Conservation (phyloP, 75 land plant genomes). For the Selaginella moellendorffii region DNA sequence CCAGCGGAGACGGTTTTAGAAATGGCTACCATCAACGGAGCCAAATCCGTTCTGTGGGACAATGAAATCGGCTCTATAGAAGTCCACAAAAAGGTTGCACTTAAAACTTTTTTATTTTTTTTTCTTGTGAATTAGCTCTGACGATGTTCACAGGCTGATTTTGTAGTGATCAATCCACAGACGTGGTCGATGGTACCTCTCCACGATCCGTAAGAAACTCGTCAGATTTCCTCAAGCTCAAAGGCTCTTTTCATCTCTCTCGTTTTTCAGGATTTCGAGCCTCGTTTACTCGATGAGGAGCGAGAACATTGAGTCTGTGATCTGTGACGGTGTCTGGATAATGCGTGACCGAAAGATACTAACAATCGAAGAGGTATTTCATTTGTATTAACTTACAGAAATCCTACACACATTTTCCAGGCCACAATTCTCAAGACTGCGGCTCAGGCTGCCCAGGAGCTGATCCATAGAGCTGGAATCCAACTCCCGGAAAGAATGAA, state of each 20-base stretch:
- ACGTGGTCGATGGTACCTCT: slow-evolving; percentile 78
- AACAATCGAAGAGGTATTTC: slow-evolving; percentile 66
- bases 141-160: slow-evolving; percentile 51
- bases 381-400: neutral
- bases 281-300: slow-evolving; percentile 87
- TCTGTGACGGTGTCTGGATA: slow-evolving; percentile 90
- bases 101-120: slow-evolving; percentile 1
- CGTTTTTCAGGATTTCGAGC: slow-evolving; percentile 59
- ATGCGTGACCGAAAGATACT: slow-evolving; percentile 64
- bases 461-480: slow-evolving; percentile 49
- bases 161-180: slow-evolving; percentile 55
- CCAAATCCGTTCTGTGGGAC: slow-evolving; percentile 77
- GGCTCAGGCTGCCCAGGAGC: slow-evolving; percentile 25
- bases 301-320: slow-evolving; percentile 78
- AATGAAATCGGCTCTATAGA: slow-evolving; percentile 87
- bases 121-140: neutral
- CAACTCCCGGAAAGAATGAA: slow-evolving; percentile 48
- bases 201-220: slow-evolving; percentile 58
- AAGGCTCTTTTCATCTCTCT: neutral
- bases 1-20: slow-evolving; percentile 67
- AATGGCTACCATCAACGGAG: slow-evolving; percentile 88
- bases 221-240: neutral
- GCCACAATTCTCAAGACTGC: slow-evolving; percentile 34
- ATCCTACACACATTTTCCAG: slow-evolving; percentile 17
- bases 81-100: slow-evolving; percentile 95